These are phyloP conservation scores for Fusarium sp. DNA, from an alignment of 2,329 filamentous ascomycete genomes.

Conservation along the genomic window DNA sequence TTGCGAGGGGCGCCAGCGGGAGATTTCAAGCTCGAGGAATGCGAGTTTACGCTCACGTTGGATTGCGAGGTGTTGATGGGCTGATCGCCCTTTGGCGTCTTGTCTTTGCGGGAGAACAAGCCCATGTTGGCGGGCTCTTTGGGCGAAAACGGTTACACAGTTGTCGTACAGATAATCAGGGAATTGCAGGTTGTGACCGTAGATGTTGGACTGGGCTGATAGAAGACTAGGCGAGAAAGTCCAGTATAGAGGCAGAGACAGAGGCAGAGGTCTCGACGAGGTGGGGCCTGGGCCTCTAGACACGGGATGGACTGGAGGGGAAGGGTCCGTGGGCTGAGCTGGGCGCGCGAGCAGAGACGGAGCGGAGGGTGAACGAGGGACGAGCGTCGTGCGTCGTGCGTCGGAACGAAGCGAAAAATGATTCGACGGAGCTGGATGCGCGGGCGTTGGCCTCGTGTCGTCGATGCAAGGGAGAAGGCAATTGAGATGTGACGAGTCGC, in stretches of 20 bases:
- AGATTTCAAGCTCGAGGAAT: slow-evolving; percentile 56
- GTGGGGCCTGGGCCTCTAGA: slow-evolving; percentile 33
- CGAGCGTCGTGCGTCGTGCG: slow-evolving; percentile 41
- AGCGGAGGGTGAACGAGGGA: slow-evolving; percentile 33
- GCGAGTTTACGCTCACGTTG: slow-evolving; percentile 63
- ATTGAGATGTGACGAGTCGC: slow-evolving; percentile 31
- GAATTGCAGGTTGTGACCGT: slow-evolving; percentile 14
- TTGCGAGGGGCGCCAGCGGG: slow-evolving; percentile 41
- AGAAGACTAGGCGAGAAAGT: slow-evolving; percentile 36
- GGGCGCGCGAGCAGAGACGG: slow-evolving; percentile 22
- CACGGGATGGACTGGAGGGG: slow-evolving; percentile 35
- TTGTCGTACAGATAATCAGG: slow-evolving; percentile 18
- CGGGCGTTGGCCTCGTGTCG: slow-evolving; percentile 31
- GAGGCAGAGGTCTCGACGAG: slow-evolving; percentile 29
- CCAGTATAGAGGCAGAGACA: no score
- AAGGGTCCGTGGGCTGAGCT: slow-evolving; percentile 31
- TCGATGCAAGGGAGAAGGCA: slow-evolving; percentile 35
- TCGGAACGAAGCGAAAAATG: slow-evolving; percentile 39
- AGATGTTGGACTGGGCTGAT: slow-evolving; percentile 35
- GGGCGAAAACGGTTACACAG: slow-evolving; percentile 12
- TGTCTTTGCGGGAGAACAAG: slow-evolving; percentile 66
- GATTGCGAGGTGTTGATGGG: slow-evolving; percentile 59
- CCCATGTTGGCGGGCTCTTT: slow-evolving; percentile 57
- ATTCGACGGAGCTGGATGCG: slow-evolving; percentile 35
- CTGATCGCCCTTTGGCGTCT: slow-evolving; percentile 57